phyloP scores from a whole-genome alignment of 106 monocot species.

The Allium cepa region DNA sequence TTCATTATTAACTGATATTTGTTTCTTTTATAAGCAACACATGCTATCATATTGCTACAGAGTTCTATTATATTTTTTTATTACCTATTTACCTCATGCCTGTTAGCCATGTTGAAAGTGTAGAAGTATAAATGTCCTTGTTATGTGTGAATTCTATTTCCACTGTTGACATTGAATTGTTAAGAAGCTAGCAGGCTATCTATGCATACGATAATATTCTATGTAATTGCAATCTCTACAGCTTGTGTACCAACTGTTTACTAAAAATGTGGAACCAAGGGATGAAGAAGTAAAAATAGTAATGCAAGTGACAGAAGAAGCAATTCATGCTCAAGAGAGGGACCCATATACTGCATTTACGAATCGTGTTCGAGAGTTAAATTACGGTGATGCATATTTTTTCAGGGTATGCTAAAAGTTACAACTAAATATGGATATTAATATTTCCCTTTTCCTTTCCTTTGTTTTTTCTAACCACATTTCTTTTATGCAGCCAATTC shows the following conservation, averaged over 20 bases:
- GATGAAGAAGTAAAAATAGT: constrained; percentile 98
- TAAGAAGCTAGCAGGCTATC: no score
- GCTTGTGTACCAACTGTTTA: constrained; percentile 99
- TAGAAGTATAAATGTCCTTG: no score
- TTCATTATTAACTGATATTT: no score
- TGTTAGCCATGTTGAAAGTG: no score
- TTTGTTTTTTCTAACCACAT: constrained; percentile 3
- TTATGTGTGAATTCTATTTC: no score
- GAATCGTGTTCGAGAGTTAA: constrained; percentile 88
- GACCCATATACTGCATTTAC: constrained; percentile 96
- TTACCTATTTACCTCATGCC: no score
- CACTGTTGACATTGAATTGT: no score
- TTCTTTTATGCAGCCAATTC: constrained; percentile 65
- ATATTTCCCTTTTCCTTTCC: background rate
- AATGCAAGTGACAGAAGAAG: constrained; percentile 99
- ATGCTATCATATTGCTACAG: no score
- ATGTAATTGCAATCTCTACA: constrained; percentile 18
- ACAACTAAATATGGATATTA: constrained; percentile 3
- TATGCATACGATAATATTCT: background rate
- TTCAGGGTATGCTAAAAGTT: constrained; percentile 51
- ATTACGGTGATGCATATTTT: constrained; percentile 93
- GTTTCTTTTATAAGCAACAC: no score
- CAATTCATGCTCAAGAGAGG: constrained; percentile 95
- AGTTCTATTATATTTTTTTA: no score
- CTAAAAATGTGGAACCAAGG: constrained; percentile 75